Evolutionary conservation across 2,329 filamentous ascomycete genomes (phyloP).

Genomic region (Hawksworthiomyces lignivorus): DNA sequence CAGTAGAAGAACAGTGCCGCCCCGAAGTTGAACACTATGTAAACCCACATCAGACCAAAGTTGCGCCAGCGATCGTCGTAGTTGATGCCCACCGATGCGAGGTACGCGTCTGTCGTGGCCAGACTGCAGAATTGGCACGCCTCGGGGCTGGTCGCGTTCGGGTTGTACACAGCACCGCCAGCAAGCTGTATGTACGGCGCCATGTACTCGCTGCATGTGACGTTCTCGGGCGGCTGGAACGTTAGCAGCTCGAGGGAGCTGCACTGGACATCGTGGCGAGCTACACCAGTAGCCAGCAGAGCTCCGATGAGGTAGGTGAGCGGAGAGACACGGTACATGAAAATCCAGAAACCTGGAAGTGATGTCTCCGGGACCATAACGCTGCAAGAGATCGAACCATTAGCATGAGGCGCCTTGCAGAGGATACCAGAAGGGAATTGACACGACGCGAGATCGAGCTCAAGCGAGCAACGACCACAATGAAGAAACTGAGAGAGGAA

Average conservation of each 20-base stretch:
- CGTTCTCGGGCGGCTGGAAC: conserved; percentile 55
- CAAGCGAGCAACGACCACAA: no score
- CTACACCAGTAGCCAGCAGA: conserved; percentile 59
- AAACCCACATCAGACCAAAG: conserved; percentile 62
- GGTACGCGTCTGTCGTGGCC: conserved; percentile 52
- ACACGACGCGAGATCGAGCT: no score
- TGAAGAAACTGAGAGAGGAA: conserved; percentile 21
- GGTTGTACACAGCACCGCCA: conserved; percentile 54
- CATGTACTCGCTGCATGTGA: conserved; percentile 61
- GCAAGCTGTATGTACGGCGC: conserved; percentile 41
- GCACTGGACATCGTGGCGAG: conserved; percentile 45
- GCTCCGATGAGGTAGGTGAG: conserved; percentile 55
- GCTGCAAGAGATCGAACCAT: conserved; percentile 4
- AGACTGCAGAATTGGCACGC: conserved; percentile 63
- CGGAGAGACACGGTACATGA: conserved; percentile 64
- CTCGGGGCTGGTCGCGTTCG: conserved; percentile 33
- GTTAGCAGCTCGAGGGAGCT: conserved; percentile 48
- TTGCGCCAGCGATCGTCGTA: conserved; percentile 58
- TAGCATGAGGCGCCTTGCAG: no score
- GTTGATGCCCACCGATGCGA: conserved; percentile 39
- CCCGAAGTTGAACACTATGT: conserved; percentile 54
- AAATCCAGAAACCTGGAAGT: conserved; percentile 67
- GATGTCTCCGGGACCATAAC: conserved; percentile 51
- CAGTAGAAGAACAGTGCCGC: conserved; percentile 11
- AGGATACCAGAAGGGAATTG: neutral